Percentiles rank a stretch among this genome's conserved stretches.
phyloP scores from a whole-genome alignment of 805 yeast genomes.

The Cyberlindnera samutprakarnensis region DNA sequence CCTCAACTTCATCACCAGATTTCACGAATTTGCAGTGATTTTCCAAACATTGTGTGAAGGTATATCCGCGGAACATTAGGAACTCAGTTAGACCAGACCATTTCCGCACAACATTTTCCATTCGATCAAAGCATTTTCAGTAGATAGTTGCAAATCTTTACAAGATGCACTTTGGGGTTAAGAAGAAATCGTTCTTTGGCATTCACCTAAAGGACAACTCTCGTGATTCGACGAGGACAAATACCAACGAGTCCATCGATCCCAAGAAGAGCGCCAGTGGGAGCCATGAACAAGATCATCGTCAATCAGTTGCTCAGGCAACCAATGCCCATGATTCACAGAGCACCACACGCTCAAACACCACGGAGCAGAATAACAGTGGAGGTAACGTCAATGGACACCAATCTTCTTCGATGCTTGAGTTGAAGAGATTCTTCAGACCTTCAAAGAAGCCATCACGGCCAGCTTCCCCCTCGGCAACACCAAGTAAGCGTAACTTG shows the following conservation, averaged over 20 bases:
- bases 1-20: not conserved
- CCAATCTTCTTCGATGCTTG: slow-evolving; percentile 12
- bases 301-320: not conserved
- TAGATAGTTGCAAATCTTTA: too few relatives aligned
- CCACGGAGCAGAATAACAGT: not conserved
- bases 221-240: slow-evolving; percentile 1
- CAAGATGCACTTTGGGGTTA: slow-evolving; percentile 2
- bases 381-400: not conserved
- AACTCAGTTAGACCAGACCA: too few relatives aligned
- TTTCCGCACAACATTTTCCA: too few relatives aligned
- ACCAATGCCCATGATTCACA: not conserved
- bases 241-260: not conserved
- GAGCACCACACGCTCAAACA: not conserved
- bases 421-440: slow-evolving; percentile 19
- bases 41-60: too few relatives aligned
- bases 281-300: not conserved
- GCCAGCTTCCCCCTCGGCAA: slow-evolving; percentile 3
- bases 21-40: too few relatives aligned
- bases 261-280: not conserved
- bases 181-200: slow-evolving; percentile 1
- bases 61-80: too few relatives aligned
- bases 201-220: not conserved
- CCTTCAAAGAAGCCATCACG: slow-evolving; percentile 16
- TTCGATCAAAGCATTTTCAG: not conserved
- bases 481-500: too few relatives aligned